Conservation (phyloP, 106 monocot species). For the Platanthera guangdongensis region DNA sequence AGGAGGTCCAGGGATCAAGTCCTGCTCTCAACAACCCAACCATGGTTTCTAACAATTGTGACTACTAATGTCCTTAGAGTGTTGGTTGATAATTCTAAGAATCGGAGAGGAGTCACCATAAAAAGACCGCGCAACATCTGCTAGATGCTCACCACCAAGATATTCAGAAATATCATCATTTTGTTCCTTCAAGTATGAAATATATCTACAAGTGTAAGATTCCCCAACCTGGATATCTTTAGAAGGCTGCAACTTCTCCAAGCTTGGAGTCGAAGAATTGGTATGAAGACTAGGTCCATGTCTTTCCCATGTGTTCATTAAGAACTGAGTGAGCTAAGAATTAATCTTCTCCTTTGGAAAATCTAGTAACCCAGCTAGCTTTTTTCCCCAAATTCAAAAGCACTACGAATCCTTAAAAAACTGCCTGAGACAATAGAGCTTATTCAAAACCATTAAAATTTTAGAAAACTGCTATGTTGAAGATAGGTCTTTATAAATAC, state of each 20-base stretch:
- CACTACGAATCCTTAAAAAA: conserved; percentile 61
- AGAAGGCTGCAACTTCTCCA: conserved; percentile 11
- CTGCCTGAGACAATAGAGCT: conserved; percentile 4
- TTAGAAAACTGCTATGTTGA: neutral
- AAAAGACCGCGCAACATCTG: conserved; percentile 9
- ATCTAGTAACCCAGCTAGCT: conserved; percentile 45
- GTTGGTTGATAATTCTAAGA: conserved; percentile 11
- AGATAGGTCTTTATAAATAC: neutral
- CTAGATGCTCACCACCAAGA: conserved; percentile 10
- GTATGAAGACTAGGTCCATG: conserved; percentile 49
- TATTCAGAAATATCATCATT: neutral
- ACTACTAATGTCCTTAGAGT: conserved; percentile 9
- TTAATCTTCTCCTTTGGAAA: conserved; percentile 48
- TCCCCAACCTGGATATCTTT: conserved; percentile 1
- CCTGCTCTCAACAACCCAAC: too few relatives aligned
- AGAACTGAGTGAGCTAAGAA: conserved; percentile 61
- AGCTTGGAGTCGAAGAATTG: conserved; percentile 36
- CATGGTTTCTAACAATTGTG: too few relatives aligned
- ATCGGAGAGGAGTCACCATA: conserved; percentile 13
- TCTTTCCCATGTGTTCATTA: conserved; percentile 71
- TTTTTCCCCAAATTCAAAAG: conserved; percentile 75
- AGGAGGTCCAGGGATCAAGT: too few relatives aligned
- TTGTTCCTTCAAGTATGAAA: neutral
- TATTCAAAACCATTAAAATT: neutral
- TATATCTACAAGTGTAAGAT: neutral